Base-by-base conservation (phyloP, 78 protist species). In the Andalucia godoyi region DNA sequence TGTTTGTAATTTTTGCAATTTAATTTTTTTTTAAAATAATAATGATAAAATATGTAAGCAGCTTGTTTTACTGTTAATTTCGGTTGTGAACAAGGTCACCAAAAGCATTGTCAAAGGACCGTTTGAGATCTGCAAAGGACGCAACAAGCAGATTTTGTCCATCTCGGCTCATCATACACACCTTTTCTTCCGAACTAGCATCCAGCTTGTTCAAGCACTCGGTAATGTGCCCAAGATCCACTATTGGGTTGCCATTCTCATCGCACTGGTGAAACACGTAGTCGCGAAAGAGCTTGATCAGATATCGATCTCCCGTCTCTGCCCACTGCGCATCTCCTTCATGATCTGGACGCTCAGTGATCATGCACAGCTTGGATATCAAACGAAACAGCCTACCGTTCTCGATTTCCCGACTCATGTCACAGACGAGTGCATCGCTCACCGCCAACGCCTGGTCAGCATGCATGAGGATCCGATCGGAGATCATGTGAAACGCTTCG, bases 171-270 rank as follows among this genome's bases (percentile, higher is more conserved):
- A 70, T 62, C 36, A 86, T 53, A 4, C 71, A 13, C 9, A 86
- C 65, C 54, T 63, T 61, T 33, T 86, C 92, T 13, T 36, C 33
- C 3, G 58, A 62, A 18, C 88, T 88, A 10, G 68, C 70, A 57
- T 86, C 92, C 70, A 86, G 66, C 84, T 86, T 86, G 43, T 86
- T 86, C 63, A 86, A 71, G 0, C 79, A 58, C 18, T 81, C 84
- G 5, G 81, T 80, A 0, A 86, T 83, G n/a, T 77, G 87, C n/a
- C 64, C 82, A 23, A 76, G 66, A 27, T 82, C 82, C 12, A 77
- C 34, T 18, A 70, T 59, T 0, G 88, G 88, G 18, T 77, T 61
- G 17, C 87, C 87, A 27, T 66, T 70, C 2, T 81, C 92, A 62
- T 60, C 57, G 43, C 73, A 77, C 67, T 86, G 86, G 74, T 86